Conservation (phyloP, 208 protist genomes). For the Angomonas ambiguus region DNA sequence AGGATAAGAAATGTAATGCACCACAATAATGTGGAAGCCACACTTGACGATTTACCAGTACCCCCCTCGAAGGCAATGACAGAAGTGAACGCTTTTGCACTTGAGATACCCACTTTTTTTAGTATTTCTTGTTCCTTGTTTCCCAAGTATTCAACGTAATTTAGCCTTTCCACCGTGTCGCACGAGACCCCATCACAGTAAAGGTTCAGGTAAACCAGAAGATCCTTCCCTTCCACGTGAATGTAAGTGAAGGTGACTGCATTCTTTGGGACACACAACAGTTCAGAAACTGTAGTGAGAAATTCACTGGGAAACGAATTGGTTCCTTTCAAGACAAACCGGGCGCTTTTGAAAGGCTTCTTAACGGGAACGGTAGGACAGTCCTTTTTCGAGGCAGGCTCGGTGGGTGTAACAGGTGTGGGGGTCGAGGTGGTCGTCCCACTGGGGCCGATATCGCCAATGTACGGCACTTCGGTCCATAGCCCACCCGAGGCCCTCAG, state of each 20-base stretch:
- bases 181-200: slow-evolving; percentile 30
- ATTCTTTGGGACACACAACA: slow-evolving; percentile 46
- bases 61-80: neutral
- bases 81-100: neutral
- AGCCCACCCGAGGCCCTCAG: slow-evolving; percentile 18
- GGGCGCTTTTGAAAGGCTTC: slow-evolving; percentile 38
- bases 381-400: slow-evolving; percentile 36
- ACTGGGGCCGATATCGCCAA: slow-evolving; percentile 24
- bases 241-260: neutral
- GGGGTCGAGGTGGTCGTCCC: slow-evolving; percentile 4
- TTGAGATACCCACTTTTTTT: neutral
- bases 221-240: neutral
- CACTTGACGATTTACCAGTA: neutral
- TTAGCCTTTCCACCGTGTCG: neutral
- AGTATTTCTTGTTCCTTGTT: neutral
- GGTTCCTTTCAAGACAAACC: slow-evolving; percentile 27
- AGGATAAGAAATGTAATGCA: slow-evolving; percentile 26
- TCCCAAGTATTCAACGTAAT: neutral
- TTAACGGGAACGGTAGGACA: slow-evolving; percentile 41
- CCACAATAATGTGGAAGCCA: slow-evolving; percentile 21
- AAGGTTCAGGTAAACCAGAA: slow-evolving; percentile 47
- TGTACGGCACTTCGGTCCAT: slow-evolving; percentile 74
- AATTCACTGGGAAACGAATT: slow-evolving; percentile 20
- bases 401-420: slow-evolving; percentile 29
- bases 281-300: slow-evolving; percentile 19